Evolutionary conservation across 202 grass and related monocot species (phyloP).

Genomic region (Eragrostis tef): DNA sequence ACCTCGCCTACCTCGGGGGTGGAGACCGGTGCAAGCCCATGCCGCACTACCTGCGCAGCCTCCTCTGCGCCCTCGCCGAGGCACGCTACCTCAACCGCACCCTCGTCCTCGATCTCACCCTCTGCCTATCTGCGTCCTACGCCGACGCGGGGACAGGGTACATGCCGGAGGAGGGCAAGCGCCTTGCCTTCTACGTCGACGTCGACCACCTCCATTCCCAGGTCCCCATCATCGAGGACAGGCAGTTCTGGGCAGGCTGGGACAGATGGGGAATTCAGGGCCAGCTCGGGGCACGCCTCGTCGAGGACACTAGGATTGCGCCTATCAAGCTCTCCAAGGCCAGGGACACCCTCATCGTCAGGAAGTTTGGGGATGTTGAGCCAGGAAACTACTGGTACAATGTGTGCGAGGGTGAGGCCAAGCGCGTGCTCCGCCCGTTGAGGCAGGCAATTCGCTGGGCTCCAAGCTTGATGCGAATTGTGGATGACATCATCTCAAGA

Average conservation of each 20-base stretch:
- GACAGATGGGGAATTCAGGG: conserved; percentile 61
- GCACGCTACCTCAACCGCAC: conserved; percentile 72
- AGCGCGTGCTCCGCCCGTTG: conserved; percentile 37
- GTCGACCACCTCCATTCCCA: conserved; percentile 61
- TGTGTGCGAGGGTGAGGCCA: conserved; percentile 63
- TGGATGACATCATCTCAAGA: conserved; percentile 54
- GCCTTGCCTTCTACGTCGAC: conserved; percentile 66
- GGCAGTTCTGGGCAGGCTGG: conserved; percentile 71
- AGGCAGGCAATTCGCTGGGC: conserved; percentile 42
- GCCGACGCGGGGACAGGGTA: conserved; percentile 19
- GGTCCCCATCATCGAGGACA: conserved; percentile 53
- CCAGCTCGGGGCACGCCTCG: conserved; percentile 52
- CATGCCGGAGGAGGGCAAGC: conserved; percentile 73
- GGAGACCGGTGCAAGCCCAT: conserved; percentile 79
- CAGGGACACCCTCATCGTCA: conserved; percentile 62
- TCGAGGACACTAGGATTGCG: conserved; percentile 55
- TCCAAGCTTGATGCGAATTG: conserved; percentile 56
- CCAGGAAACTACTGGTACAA: conserved; percentile 75
- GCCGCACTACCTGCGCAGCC: conserved; percentile 79
- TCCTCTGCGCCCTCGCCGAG: conserved; percentile 62
- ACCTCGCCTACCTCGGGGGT: conserved; percentile 72
- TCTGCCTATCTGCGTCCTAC: conserved; percentile 70
- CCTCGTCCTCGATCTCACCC: conserved; percentile 70
- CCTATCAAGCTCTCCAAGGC: conserved; percentile 55
- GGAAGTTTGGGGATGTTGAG: conserved; percentile 67